phyloP scores from a whole-genome alignment of 306 rosid species.

The Arachis hypogaea region DNA sequence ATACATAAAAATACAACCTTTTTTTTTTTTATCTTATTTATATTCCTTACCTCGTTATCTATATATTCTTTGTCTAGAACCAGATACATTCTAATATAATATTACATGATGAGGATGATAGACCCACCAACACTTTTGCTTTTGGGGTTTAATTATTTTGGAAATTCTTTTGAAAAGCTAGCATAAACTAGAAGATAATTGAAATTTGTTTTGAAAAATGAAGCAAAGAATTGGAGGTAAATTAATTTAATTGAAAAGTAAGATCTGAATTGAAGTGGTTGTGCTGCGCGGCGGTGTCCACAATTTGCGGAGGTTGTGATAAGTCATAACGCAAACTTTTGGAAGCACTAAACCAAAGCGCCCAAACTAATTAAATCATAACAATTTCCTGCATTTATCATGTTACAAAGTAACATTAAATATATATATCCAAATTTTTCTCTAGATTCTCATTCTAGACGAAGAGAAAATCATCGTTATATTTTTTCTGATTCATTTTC shows the following conservation, averaged over 20 bases:
- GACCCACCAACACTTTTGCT: constrained; percentile 14
- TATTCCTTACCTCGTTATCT: no score
- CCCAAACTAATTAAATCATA: constrained; percentile 8
- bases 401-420: no score
- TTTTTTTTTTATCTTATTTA: no score
- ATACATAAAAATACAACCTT: no score
- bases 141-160: background rate
- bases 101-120: constrained; percentile 12
- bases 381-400: no score
- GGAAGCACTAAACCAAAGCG: constrained; percentile 43
- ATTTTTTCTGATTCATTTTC: no score
- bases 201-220: background rate
- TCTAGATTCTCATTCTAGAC: no score
- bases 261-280: constrained; percentile 40
- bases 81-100: background rate
- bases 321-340: constrained; percentile 34
- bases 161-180: constrained; percentile 18
- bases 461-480: no score
- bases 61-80: no score
- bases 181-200: constrained; percentile 20
- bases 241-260: background rate
- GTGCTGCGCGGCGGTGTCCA: constrained; percentile 42
- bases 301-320: constrained; percentile 39
- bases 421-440: no score
- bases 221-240: constrained; percentile 19